Evolutionary conservation across 1,284 basidiomycete genomes (phyloP).

Genomic region (Cystobasidium pallidum): DNA sequence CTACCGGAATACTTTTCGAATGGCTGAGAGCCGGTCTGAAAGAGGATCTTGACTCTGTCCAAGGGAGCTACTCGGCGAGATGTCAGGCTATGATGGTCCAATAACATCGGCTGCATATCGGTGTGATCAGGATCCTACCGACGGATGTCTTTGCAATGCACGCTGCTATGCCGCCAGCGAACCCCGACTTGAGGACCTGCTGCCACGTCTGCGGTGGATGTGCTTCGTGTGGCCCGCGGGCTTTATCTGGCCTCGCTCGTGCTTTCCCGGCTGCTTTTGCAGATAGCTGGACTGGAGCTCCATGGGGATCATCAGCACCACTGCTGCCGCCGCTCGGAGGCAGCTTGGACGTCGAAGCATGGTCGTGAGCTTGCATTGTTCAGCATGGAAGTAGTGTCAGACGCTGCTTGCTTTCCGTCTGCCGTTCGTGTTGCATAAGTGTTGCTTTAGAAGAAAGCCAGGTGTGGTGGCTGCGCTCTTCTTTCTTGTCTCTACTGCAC

Average conservation of each 20-base stretch:
- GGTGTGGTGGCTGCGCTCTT: neutral
- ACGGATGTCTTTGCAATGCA: constrained; percentile 77
- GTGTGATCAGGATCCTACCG: constrained; percentile 55
- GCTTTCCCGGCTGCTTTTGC: constrained; percentile 33
- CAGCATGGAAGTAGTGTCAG: constrained; percentile 11
- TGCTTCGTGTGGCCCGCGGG: neutral
- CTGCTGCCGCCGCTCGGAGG: neutral
- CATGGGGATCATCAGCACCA: constrained; percentile 1
- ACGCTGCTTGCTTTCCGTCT: neutral
- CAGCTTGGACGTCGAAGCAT: constrained; percentile 26
- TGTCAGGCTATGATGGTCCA: neutral
- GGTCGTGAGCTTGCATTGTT: constrained; percentile 5
- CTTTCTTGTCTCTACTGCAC: neutral
- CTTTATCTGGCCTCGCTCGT: constrained; percentile 8
- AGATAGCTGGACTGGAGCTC: constrained; percentile 14
- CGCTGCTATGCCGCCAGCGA: constrained; percentile 52
- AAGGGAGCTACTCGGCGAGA: constrained; percentile 69
- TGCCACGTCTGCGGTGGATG: constrained; percentile 25
- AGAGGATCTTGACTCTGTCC: constrained; percentile 97
- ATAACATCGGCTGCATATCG: neutral
- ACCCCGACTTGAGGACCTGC: constrained; percentile 46
- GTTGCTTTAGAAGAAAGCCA: neutral
- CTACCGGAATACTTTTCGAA: constrained; percentile 89
- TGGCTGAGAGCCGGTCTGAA: constrained; percentile 95
- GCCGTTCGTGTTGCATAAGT: constrained; percentile 21